Evolutionary conservation across 1,284 basidiomycete genomes (phyloP), one percentile per base, ranked within the genome.

Genomic region (Afroboletus lepidellus): DNA sequence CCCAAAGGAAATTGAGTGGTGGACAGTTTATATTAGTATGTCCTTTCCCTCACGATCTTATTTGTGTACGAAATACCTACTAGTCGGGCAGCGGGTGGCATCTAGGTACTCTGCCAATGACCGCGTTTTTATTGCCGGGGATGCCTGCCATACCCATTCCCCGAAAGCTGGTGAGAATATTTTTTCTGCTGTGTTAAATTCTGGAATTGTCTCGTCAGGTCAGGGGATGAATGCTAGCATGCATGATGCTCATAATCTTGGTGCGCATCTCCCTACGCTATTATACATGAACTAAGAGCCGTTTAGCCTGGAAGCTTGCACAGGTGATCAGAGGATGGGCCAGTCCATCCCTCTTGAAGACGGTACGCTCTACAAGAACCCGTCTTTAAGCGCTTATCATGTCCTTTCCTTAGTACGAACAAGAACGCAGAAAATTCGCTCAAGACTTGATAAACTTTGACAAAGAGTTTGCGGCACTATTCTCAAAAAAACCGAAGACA

Each of bases 111-210:
- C 85, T 5, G 72, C 80, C 3, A 68, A 81, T 23, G 81, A 91
- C 16, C 80, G 90, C 0, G 77, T 91, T 4, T 92, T 92, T 67
- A 92, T 92, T 56, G 87, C 84, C 1, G 89, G 90, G 1, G 87
- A 90, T 69, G 87, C 85, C 2, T 90, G 84, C 59, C 91, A 93
- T 62, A 93, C 91, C 0, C 91, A 93, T 69, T 91, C 88, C 1
- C 90, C 90, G 0, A 92, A 85, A 73, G 70, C 82, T 73, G 81
- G 87, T 77, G 32, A 55, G 56, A 27, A n/a, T 36, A 2, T 13
- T 16, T 38, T 9, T 20, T 25, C 5, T 6, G 15, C 8, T 5
- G 5, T 13, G 38, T 33, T n/a, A n/a, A n/a, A 13, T 8, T 32
- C 29, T 25, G 32, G 37, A 41, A 25, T 53, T 21, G 34, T 21